Conservation (phyloP, 2,329 filamentous ascomycete species). For the Xylaria sp. region DNA sequence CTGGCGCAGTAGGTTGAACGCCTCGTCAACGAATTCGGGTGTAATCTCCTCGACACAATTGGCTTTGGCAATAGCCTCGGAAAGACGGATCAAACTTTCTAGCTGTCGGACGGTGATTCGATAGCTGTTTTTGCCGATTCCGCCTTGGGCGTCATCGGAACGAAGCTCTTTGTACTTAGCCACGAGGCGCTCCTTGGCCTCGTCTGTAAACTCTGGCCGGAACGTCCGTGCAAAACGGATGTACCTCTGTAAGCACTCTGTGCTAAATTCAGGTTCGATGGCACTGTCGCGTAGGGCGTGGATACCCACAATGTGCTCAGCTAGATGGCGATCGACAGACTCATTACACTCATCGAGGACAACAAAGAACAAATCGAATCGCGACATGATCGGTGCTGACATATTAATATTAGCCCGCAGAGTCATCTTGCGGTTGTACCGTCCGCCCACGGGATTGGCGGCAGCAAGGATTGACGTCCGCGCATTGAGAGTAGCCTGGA, state of each 20-base stretch:
- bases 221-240: conserved; percentile 97
- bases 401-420: conserved; percentile 97
- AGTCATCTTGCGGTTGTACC: conserved; percentile 97
- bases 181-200: conserved; percentile 86
- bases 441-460: conserved; percentile 92
- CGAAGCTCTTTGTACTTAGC: conserved; percentile 95
- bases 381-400: conserved; percentile 98
- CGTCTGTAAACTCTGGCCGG: conserved; percentile 88
- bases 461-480: conserved; percentile 95
- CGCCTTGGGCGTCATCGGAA: conserved; percentile 91
- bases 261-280: conserved; percentile 91
- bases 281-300: conserved; percentile 94
- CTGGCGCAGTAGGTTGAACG: conserved; percentile 88
- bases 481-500: conserved; percentile 96
- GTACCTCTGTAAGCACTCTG: conserved; percentile 95
- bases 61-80: conserved; percentile 97
- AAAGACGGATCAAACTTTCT: conserved; percentile 93
- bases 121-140: conserved; percentile 93
- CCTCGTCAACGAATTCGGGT: conserved; percentile 86
- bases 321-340: conserved; percentile 86
- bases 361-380: conserved; percentile 99
- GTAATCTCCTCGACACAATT: conserved; percentile 94
- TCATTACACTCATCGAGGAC: conserved; percentile 98
- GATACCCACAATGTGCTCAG: conserved; percentile 92
- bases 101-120: conserved; percentile 96